Base-by-base conservation (phyloP, 768 basidiomycete species). In the Naganishia vishniacii region DNA sequence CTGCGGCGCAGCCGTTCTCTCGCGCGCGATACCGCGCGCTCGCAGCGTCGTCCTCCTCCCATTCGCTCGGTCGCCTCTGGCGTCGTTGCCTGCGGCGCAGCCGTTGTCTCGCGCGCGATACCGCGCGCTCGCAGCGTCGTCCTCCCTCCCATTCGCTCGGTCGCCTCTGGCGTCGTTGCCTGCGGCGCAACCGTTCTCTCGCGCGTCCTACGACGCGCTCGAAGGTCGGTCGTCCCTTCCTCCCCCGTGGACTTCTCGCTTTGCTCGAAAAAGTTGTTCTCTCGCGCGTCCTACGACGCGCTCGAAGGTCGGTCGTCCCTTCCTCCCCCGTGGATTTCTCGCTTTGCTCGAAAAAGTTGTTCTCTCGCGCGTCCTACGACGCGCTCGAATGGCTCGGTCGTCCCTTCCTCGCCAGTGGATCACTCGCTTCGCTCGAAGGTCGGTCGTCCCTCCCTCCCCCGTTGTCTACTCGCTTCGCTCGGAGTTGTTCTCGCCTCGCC, bases 371-470 rank as follows among this genome's bases (percentile, higher is more conserved):
- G 13, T 44, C 13, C n/a, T 37, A 15, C 42, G 42, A 12, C n/a
- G 42, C 9, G 18, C 42, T 20, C 42, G 42, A 18, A 44, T 11
- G 42, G n/a, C 11, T 11, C 13, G 18, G n/a, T n/a, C n/a, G n/a
- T n/a, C n/a, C n/a, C n/a, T n/a, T 15, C 42, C 11, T 18, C n/a
- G 11, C 13, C 7, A 37, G 8, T 37, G 15, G n/a, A n/a, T n/a
- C 34, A 15, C 34, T 49, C 48, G 48, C 48, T 31, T 49, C 48
- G 48, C 48, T 28, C 48, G 29, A 15, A n/a, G n/a, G n/a, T 11
- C 13, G 18, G n/a, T n/a, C n/a, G n/a, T n/a, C n/a, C n/a, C n/a
- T n/a, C 6, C 42, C 11, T 18, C n/a, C 5, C 13, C 7, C 7
- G 8, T 37, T 7, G 29, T 20, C 18, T 51, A 9, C 49, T 51